Percentiles rank a stretch among this genome's conserved stretches.
These are phyloP conservation scores for Wallacemonas sp. DNA, from an alignment of 208 protist species.

Conservation along the genomic window DNA sequence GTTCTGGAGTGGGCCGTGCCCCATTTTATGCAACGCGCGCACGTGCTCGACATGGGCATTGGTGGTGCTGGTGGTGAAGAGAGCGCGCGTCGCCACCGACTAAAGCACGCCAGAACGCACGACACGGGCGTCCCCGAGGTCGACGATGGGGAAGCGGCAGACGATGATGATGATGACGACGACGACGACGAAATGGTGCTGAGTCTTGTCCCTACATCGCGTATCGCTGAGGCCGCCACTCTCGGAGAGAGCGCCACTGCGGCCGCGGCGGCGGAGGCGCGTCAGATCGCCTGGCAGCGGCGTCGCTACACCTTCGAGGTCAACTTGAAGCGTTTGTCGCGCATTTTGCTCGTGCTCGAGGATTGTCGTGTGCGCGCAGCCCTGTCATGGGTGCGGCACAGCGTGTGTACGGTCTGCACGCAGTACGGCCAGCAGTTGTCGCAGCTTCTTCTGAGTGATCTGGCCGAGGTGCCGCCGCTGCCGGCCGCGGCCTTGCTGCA, in stretches of 20 bases:
- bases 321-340: conserved; percentile 20
- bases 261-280: not conserved
- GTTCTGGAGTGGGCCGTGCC: conserved; percentile 16
- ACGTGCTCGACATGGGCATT: not conserved
- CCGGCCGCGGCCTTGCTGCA: not conserved
- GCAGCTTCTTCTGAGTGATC: conserved; percentile 14
- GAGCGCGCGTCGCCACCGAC: no score
- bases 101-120: no score
- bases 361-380: conserved; percentile 26
- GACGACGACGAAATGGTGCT: not conserved
- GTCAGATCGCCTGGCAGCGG: not conserved
- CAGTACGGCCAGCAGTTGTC: conserved; percentile 12
- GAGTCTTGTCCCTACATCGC: not conserved
- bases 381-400: conserved; percentile 12
- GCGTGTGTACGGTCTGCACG: conserved; percentile 11
- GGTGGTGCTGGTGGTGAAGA: not conserved
- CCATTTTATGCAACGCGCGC: conserved; percentile 2
- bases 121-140: not conserved
- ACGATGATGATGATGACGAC: not conserved
- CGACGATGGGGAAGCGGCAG: not conserved
- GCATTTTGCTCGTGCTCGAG: conserved; percentile 29
- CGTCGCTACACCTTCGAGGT: conserved; percentile 12
- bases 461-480: conserved; percentile 11
- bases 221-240: not conserved
- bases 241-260: not conserved